Evolutionary conservation across 768 basidiomycete species (phyloP).

Genomic region (Serendipita vermifera): DNA sequence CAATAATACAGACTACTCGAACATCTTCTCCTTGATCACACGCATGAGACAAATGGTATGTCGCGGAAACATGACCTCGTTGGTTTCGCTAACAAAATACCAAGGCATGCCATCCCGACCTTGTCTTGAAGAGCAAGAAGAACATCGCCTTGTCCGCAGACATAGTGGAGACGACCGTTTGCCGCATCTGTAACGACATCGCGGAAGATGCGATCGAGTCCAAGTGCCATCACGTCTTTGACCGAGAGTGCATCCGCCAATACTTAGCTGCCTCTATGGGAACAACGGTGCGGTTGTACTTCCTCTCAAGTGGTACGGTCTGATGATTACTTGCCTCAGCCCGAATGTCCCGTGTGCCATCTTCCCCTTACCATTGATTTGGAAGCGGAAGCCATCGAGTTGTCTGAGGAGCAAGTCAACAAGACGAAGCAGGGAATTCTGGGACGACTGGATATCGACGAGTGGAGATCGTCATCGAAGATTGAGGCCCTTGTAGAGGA

Average conservation of each 20-base stretch:
- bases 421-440: constrained; percentile 78
- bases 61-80: constrained; percentile 29
- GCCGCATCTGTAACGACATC: constrained; percentile 90
- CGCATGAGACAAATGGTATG: constrained; percentile 95
- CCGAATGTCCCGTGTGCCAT: constrained; percentile 91
- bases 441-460: constrained; percentile 74
- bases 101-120: constrained; percentile 47
- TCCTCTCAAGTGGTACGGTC: background rate
- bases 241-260: constrained; percentile 89
- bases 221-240: constrained; percentile 87
- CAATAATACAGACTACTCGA: constrained; percentile 58
- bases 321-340: constrained; percentile 31
- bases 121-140: constrained; percentile 78
- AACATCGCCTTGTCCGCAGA: constrained; percentile 40
- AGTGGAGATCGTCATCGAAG: constrained; percentile 93
- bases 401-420: constrained; percentile 41
- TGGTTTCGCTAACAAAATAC: background rate
- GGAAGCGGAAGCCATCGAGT: constrained; percentile 83
- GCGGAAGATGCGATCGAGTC: constrained; percentile 96
- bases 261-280: constrained; percentile 71
- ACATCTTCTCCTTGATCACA: constrained; percentile 80
- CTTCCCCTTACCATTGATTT: constrained; percentile 85
- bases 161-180: constrained; percentile 65
- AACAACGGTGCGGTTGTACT: constrained; percentile 34
- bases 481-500: constrained; percentile 95